phyloP scores from a whole-genome alignment of 805 yeast genomes.

The Wickerhamomyces silvicola region DNA sequence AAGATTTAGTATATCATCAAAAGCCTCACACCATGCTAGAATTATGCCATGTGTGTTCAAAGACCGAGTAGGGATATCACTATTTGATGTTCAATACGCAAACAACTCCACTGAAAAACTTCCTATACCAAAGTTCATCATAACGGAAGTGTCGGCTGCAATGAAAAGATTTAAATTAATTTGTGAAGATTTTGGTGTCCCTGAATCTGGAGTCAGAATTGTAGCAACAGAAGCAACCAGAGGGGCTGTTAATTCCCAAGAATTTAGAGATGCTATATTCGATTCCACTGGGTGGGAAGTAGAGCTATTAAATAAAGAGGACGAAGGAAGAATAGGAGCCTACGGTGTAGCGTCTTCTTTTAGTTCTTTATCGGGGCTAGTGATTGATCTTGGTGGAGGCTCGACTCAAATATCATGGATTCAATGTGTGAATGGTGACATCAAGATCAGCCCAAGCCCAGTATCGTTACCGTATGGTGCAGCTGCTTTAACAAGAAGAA shows the following conservation, averaged over 20 bases:
- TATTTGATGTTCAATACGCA: slow-evolving; percentile 54
- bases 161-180: slow-evolving; percentile 62
- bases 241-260: slow-evolving; percentile 58
- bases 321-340: slow-evolving; percentile 63
- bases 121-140: slow-evolving; percentile 53
- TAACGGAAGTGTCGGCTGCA: slow-evolving; percentile 53
- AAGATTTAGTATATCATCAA: slow-evolving; percentile 64
- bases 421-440: slow-evolving; percentile 46
- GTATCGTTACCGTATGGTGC: slow-evolving; percentile 71
- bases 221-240: slow-evolving; percentile 74
- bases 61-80: slow-evolving; percentile 63
- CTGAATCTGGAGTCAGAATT: slow-evolving; percentile 50
- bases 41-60: slow-evolving; percentile 75
- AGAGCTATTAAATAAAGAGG: slow-evolving; percentile 49
- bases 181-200: slow-evolving; percentile 71
- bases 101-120: slow-evolving; percentile 32
- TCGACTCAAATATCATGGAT: slow-evolving; percentile 68
- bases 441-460: slow-evolving; percentile 48
- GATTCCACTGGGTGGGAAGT: slow-evolving; percentile 65
- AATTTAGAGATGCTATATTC: slow-evolving; percentile 48
- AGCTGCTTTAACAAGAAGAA: slow-evolving; percentile 53
- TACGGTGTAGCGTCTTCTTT: slow-evolving; percentile 73
- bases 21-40: slow-evolving; percentile 63
- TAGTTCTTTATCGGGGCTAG: slow-evolving; percentile 58
- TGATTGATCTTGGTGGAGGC: slow-evolving; percentile 72